A percentile compares a stretch with the other conserved stretches of the same genome.
phyloP scores from a whole-genome alignment of 2,329 filamentous ascomycete species.

The Alternaria panax region DNA sequence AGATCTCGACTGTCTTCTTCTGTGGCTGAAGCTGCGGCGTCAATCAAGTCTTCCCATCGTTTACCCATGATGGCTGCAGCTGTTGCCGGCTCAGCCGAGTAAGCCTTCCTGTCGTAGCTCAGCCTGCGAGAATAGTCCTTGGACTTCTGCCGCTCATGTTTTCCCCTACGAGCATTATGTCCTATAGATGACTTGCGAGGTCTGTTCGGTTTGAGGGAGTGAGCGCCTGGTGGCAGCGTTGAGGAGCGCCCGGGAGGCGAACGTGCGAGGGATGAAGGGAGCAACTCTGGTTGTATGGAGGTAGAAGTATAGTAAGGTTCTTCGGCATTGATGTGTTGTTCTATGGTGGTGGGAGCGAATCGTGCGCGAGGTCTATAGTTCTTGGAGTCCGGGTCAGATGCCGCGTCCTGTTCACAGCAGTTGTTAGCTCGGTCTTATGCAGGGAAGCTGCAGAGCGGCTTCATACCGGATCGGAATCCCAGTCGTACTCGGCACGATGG shows the following conservation, averaged over 20 bases:
- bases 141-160: slow-evolving; percentile 83
- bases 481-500: slow-evolving; percentile 72
- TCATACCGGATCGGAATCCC: slow-evolving; percentile 50
- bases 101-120: slow-evolving; percentile 79
- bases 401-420: slow-evolving; percentile 42
- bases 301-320: slow-evolving; percentile 56
- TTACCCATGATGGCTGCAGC: slow-evolving; percentile 78
- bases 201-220: slow-evolving; percentile 72
- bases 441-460: slow-evolving; percentile 20
- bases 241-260: slow-evolving; percentile 88
- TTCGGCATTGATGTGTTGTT: slow-evolving; percentile 71
- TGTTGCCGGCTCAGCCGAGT: slow-evolving; percentile 82
- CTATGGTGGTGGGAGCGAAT: slow-evolving; percentile 58
- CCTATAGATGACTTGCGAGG: slow-evolving; percentile 87
- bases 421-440: slow-evolving; percentile 27
- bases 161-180: slow-evolving; percentile 75
- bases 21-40: slow-evolving; percentile 90
- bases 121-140: slow-evolving; percentile 76
- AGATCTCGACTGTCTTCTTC: slow-evolving; percentile 89
- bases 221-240: slow-evolving; percentile 83
- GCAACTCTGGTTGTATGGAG: slow-evolving; percentile 73
- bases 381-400: slow-evolving; percentile 51
- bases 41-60: slow-evolving; percentile 95
- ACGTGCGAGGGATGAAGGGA: slow-evolving; percentile 81
- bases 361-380: slow-evolving; percentile 49